Evolutionary conservation across 148 eudicot species (phyloP), one percentile per base, ranked within the genome.

Genomic region (Chenopodium berlandieri): DNA sequence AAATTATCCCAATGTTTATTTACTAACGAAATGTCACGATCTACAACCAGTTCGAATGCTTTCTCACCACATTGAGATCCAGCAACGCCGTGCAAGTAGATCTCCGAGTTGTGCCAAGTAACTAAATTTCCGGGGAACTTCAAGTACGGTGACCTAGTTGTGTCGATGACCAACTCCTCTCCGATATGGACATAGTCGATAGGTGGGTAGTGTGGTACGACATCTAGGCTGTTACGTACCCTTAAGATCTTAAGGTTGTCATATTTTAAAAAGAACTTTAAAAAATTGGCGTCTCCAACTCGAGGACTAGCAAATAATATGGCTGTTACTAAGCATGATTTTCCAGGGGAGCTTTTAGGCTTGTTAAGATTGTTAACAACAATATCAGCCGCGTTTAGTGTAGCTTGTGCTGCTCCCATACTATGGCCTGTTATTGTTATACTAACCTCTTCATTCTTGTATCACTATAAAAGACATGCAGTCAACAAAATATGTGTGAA

Each of bases 41-140:
- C 66, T 27, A 90, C 85, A 31, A 83, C 93, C 82, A 93, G 71
- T 64, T 87, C 76, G 63, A 91, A 93, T 74, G 84, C 91, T 52
- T 85, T 86, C 20, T 79, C 80, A 3, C 34, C 72, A 22, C 90
- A 90, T 23, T 88, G 90, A 44, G 83, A 71, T 16, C 97, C 97
- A 1, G 97, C 97, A 62, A 93, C 82, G 13, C 97, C 97, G 68
- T 93, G 97, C 83, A 93, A 22, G 67, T 93, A 88, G 37, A 50
- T 86, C 85, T 93, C 97, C 87, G 87, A 76, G 76, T 78, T 84
- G 79, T 94, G 97, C 95, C 92, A 90, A 56, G 68, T 84, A 6
- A 20, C 17, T 10, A 88, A 22, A 67, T 78, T 85, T 44, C 95
- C 95, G 0, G 95, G 92, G 1, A 73, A 47, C 78, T 90, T 92